phyloP scores from a whole-genome alignment of 1,139 yeast genomes.

The Hanseniaspora sp. region DNA sequence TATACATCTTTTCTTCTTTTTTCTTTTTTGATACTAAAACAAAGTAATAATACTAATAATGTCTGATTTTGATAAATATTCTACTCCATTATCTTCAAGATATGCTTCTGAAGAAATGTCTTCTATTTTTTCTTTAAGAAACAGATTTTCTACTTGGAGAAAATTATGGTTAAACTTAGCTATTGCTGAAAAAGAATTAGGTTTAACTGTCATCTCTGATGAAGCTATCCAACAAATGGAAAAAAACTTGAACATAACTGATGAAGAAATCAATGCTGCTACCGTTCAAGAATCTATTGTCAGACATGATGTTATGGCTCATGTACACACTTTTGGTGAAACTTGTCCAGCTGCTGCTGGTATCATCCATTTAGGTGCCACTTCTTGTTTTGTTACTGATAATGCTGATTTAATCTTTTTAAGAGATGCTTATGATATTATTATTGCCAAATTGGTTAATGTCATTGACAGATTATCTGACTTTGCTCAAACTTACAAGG shows the following conservation, averaged over 20 bases:
- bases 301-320: conserved; percentile 99
- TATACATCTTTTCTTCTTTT: too few species aligned
- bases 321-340: conserved; percentile 87
- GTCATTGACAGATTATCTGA: conserved; percentile 81
- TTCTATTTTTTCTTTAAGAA: conserved; percentile 76
- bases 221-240: conserved; percentile 85
- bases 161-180: conserved; percentile 93
- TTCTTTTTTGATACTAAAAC: background rate
- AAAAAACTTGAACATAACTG: conserved; percentile 67
- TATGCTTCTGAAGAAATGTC: conserved; percentile 98
- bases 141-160: conserved; percentile 97
- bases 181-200: conserved; percentile 86
- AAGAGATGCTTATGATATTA: conserved; percentile 85
- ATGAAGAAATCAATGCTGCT: conserved; percentile 83
- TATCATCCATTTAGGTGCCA: conserved; percentile 95
- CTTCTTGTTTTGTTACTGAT: conserved; percentile 95
- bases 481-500: conserved; percentile 86
- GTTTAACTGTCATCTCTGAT: conserved; percentile 71
- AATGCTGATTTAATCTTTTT: conserved; percentile 94
- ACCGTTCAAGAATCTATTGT: conserved; percentile 92
- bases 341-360: conserved; percentile 95
- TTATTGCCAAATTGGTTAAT: conserved; percentile 89
- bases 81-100: conserved; percentile 90
- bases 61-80: conserved; percentile 56
- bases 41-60: conserved; percentile 21